Base-by-base conservation (phyloP, 2,329 filamentous ascomycete genomes). In the Tolypocladium paradoxum region DNA sequence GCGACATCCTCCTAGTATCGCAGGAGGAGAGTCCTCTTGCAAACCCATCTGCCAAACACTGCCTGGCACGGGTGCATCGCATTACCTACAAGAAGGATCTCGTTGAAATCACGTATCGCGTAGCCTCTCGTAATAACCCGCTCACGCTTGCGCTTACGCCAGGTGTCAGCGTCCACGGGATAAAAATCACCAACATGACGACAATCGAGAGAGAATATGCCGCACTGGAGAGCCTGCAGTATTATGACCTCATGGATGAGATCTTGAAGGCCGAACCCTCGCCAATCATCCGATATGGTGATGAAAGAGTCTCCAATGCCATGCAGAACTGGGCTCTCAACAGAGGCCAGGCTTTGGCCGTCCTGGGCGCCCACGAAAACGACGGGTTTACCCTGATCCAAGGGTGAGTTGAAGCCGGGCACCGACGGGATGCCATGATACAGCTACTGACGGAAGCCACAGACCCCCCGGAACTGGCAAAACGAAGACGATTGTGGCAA, bases 311-410 rank as follows among this genome's bases (percentile, higher is more conserved):
- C 7, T 73, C 80, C 7, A 78, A 81, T 8, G 78, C 89, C 36
- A 84, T 87, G 68, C 74, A 79, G 27, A 91, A 86, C 54, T 97
- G 96, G 71, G 79, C 82, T 24, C 81, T 99, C 53, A 99, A 99
- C 65, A 76, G 77, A 43, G 93, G 90, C 6, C 93, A 99, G 66
- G 90, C 92, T 4, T 88, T 88, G 68, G 93, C 93, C 8, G 89
- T 99, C 56, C 82, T 93, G 58, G 95, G 92, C 51, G 92, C 91
- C 14, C 81, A 91, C 54, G 91, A 95, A 63, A 99, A 99, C 61
- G 93, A 97, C 69, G 95, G 90, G 0, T 99, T 99, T 65, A 97
- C 93, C 3, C 75, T 99, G 56, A 90, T 99, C 61, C 93, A 99
- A 72, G 93, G 87, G 82, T 85, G 75, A 66, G 75, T 45, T 7